Evolutionary conservation across 805 yeast genomes (phyloP).

Genomic region (Candida silvicultrix): DNA sequence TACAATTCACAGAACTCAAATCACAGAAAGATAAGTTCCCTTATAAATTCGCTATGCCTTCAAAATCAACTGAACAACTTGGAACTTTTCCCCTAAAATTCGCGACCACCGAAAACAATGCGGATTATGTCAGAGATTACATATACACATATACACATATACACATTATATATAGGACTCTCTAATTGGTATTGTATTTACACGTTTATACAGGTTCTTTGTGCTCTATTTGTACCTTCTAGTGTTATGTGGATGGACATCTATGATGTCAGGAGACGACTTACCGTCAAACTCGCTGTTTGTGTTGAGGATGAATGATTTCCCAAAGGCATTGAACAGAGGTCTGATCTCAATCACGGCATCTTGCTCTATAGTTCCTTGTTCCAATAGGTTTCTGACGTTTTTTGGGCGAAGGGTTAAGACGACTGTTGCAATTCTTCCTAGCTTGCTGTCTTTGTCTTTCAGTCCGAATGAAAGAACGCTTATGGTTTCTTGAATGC

Average conservation of each 20-base stretch:
- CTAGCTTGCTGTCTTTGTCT: constrained; percentile 7
- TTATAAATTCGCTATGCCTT: not conserved
- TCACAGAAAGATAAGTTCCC: not conserved
- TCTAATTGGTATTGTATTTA: too few species aligned
- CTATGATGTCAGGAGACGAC: constrained; percentile 8
- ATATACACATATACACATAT: too few species aligned
- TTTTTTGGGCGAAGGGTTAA: constrained; percentile 11
- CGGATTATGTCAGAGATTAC: not conserved
- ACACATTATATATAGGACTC: too few species aligned
- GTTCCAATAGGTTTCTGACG: constrained; percentile 4
- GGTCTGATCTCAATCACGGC: constrained; percentile 13
- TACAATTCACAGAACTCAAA: not conserved
- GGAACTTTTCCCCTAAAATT: not conserved
- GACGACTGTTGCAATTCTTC: constrained; percentile 11
- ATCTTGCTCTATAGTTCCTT: constrained; percentile 1
- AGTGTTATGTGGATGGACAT: constrained; percentile 13
- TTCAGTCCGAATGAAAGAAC: constrained; percentile 14
- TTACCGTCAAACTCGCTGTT: constrained; percentile 2
- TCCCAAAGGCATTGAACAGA: not conserved
- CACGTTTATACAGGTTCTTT: too few species aligned
- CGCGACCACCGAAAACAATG: too few species aligned
- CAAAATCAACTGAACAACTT: not conserved
- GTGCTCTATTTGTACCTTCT: not conserved
- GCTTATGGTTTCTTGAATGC: constrained; percentile 10
- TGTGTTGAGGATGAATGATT: constrained; percentile 10